Evolutionary conservation across 192 early-diverging fungal species (phyloP), one percentile per base, ranked within the genome.

Genomic region (Coemansia sp.): DNA sequence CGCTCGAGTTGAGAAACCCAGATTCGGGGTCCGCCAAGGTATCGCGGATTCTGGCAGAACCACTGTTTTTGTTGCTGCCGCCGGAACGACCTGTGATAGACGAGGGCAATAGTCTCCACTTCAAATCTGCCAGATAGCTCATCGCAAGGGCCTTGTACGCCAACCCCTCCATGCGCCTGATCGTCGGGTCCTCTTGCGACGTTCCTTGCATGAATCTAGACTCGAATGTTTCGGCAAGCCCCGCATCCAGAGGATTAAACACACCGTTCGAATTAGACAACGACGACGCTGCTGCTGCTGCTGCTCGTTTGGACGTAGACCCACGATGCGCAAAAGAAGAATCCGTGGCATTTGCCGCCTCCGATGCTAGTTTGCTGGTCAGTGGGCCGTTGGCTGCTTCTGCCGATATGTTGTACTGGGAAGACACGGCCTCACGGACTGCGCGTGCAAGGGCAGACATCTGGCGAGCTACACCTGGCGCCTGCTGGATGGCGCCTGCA

Each of bases 111-210:
- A 58, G 72, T 34, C 68, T 76, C 78, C 66, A 87, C 73, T 67
- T 87, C 72, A 62, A 87, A 66, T 53, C 82, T 35, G 64, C 88
- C 80, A 85, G 81, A 77, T 88, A 86, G 46, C 81, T 84, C 63
- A 93, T 87, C 0, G 90, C 88, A 78, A 88, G 78, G 0, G 89
- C 92, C 71, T 91, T 91, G 55, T 85, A 85, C 0, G 92, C 90
- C 56, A 89, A 75, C 7, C 86, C 88, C 60, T 93, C 89, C 70
- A 93, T 89, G 7, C 79, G 69, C 35, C 86, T 78, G 21, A 93
- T 76, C 0, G 86, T 84, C 12, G 80, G 64, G 49, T 85, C 86
- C 65, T 91, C 81, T 61, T 69, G 74, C 39, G 51, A 36, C 12
- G 75, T 73, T 7, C 67, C 79, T 18, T 72, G 67, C 33, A 64